phyloP scores from a whole-genome alignment of 768 basidiomycete species.

The Boletus patriciae region DNA sequence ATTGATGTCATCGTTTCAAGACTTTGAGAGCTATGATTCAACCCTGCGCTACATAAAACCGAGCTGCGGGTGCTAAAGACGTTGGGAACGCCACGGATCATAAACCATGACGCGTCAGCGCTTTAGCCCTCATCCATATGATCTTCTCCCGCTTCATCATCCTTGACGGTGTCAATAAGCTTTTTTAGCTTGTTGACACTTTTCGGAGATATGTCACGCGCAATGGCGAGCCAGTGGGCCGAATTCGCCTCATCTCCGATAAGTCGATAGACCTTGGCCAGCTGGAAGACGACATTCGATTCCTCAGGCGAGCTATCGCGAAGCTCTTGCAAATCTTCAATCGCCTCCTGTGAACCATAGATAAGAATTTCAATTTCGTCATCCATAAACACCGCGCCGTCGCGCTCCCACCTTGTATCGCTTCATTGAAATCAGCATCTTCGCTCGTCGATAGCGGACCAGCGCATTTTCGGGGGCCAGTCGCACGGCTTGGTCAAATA shows the following conservation, averaged over 20 bases:
- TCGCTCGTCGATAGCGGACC: slow-evolving; percentile 91
- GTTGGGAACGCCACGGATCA: not conserved
- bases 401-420: slow-evolving; percentile 67
- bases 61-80: too few species aligned
- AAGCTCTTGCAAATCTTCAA: slow-evolving; percentile 77
- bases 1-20: too few species aligned
- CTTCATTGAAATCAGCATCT: slow-evolving; percentile 83
- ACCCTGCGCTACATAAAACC: too few species aligned
- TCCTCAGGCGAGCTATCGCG: slow-evolving; percentile 87
- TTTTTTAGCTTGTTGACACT: slow-evolving; percentile 81
- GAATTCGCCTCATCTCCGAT: slow-evolving; percentile 77
- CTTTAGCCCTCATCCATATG: slow-evolving; percentile 72
- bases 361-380: slow-evolving; percentile 23
- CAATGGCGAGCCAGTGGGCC: slow-evolving; percentile 82
- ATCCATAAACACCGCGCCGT: slow-evolving; percentile 23
- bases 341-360: slow-evolving; percentile 59
- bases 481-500: slow-evolving; percentile 80
- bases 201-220: slow-evolving; percentile 93
- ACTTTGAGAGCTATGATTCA: too few species aligned
- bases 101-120: slow-evolving; percentile 35
- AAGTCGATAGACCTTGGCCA: slow-evolving; percentile 87
- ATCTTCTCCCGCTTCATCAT: slow-evolving; percentile 56
- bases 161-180: slow-evolving; percentile 67
- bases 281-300: slow-evolving; percentile 94
- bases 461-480: slow-evolving; percentile 87